A percentile compares a stretch with the other conserved stretches of the same genome.
These are phyloP conservation scores for Mikania micrantha DNA, from an alignment of 129 eudicot genomes.

Conservation along the genomic window DNA sequence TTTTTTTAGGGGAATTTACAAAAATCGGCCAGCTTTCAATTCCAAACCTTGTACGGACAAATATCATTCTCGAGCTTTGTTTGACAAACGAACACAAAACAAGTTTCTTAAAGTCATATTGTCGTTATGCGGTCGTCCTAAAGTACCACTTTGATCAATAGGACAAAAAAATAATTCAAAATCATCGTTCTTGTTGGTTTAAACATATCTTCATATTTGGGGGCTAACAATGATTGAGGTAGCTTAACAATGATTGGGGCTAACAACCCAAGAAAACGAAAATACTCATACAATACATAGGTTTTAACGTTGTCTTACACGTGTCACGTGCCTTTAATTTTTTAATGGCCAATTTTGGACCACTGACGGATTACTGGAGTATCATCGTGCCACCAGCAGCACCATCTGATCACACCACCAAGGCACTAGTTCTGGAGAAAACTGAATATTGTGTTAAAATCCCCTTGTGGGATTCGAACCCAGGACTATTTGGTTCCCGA, in stretches of 20 bases:
- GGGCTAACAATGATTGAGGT: neutral
- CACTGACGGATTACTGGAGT: no score
- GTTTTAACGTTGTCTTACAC: neutral
- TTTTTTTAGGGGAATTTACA: neutral
- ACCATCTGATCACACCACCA: no score
- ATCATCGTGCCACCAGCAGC: no score
- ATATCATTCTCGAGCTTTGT: slow-evolving; percentile 5
- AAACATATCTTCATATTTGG: slow-evolving; percentile 14
- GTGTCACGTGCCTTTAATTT: no score
- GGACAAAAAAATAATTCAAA: slow-evolving; percentile 13
- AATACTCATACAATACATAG: neutral
- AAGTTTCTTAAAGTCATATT: neutral
- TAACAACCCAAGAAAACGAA: slow-evolving; percentile 15
- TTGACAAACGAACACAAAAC: slow-evolving; percentile 15
- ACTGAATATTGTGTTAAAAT: no score
- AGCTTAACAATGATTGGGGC: slow-evolving; percentile 21
- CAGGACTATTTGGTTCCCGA: no score
- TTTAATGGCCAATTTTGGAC: no score
- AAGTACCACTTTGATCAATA: neutral
- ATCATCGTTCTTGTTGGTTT: slow-evolving; percentile 18
- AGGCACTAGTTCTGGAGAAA: no score
- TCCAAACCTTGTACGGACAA: slow-evolving; percentile 16
- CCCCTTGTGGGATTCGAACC: no score
- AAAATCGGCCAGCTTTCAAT: slow-evolving; percentile 19
- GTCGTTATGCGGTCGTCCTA: slow-evolving; percentile 16